phyloP scores from a whole-genome alignment of 169 alveolate species.

The Plasmodium blacklocki region DNA sequence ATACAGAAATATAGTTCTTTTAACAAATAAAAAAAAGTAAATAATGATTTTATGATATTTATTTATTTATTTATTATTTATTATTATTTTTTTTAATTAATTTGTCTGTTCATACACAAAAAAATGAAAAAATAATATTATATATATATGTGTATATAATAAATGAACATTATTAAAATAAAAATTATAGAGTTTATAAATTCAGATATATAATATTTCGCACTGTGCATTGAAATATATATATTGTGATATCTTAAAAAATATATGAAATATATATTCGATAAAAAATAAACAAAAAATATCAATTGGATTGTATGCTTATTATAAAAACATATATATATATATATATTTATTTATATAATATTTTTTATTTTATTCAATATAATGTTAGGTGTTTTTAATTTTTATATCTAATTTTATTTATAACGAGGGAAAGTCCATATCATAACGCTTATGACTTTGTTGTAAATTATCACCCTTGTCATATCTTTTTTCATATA shows the following conservation, averaged over 20 bases:
- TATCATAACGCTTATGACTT: conserved; percentile 35
- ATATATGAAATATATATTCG: too few relatives aligned
- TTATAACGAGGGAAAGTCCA: conserved; percentile 40
- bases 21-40: too few relatives aligned
- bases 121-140: background rate
- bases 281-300: background rate
- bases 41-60: too few relatives aligned
- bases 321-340: too few relatives aligned
- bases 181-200: background rate
- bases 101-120: conserved; percentile 7
- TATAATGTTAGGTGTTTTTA: background rate
- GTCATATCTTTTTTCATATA: conserved; percentile 51
- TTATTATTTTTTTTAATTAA: conserved; percentile 12
- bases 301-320: background rate
- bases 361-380: background rate
- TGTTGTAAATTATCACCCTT: conserved; percentile 1
- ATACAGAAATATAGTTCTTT: too few relatives aligned
- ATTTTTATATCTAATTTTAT: background rate
- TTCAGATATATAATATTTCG: background rate
- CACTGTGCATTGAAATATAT: background rate
- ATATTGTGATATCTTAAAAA: too few relatives aligned
- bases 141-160: conserved; percentile 2
- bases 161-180: too few relatives aligned
- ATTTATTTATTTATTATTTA: background rate
- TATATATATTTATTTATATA: background rate